Evolutionary conservation across 768 basidiomycete genomes (phyloP).

Genomic region (Lactarius hatsudake): DNA sequence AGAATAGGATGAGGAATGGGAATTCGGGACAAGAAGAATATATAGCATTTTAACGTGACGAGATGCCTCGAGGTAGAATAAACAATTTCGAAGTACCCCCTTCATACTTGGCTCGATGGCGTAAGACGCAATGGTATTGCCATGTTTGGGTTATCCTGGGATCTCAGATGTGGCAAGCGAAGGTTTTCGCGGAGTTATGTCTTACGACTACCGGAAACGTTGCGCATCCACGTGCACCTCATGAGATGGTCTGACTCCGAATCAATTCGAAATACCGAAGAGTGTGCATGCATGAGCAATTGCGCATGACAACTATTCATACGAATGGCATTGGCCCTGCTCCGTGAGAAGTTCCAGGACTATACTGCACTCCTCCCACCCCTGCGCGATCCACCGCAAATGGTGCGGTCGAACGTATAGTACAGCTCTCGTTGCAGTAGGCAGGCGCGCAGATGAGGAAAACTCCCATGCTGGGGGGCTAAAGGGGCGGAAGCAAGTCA

Average conservation of each 20-base stretch:
- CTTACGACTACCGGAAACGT: neutral
- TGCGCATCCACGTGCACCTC: too few relatives aligned
- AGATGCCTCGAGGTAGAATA: slow-evolving; percentile 9
- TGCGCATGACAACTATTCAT: too few relatives aligned
- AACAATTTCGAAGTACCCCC: neutral
- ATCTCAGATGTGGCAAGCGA: neutral
- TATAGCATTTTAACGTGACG: neutral
- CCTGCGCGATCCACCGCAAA: too few relatives aligned
- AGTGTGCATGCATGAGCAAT: too few relatives aligned
- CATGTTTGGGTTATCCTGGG: slow-evolving; percentile 1
- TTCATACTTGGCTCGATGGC: neutral
- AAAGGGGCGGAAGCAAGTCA: too few relatives aligned
- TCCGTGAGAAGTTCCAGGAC: too few relatives aligned
- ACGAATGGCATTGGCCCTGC: too few relatives aligned
- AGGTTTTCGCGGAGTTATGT: neutral
- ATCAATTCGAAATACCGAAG: neutral
- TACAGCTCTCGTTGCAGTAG: too few relatives aligned
- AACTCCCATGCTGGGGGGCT: too few relatives aligned
- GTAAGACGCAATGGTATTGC: slow-evolving; percentile 4
- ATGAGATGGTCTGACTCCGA: neutral
- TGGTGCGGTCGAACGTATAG: too few relatives aligned
- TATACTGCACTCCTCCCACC: too few relatives aligned
- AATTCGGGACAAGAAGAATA: neutral
- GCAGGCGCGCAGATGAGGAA: too few relatives aligned
- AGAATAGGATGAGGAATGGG: neutral